Conservation (phyloP, 352 stramenopile species). For the Phytophthora ohioensis region DNA sequence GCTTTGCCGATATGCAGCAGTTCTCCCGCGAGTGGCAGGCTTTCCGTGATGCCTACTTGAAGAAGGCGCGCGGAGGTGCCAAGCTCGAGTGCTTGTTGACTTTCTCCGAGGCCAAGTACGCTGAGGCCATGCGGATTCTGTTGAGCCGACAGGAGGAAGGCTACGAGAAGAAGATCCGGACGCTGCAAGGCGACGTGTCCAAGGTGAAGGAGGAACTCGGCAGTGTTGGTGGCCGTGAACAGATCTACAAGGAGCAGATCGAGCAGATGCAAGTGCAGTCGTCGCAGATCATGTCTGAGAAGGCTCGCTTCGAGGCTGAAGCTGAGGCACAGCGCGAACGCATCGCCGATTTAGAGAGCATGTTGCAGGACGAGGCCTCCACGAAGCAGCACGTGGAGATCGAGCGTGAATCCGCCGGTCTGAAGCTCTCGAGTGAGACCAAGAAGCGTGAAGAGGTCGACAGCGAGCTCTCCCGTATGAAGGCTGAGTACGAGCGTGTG, state of each 20-base stretch:
- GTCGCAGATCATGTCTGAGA: conserved; percentile 81
- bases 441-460: conserved; percentile 69
- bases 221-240: conserved; percentile 77
- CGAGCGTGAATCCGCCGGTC: conserved; percentile 76
- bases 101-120: conserved; percentile 84
- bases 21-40: conserved; percentile 75
- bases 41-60: conserved; percentile 81
- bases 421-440: conserved; percentile 68
- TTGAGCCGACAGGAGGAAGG: conserved; percentile 85
- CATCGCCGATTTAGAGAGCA: conserved; percentile 71
- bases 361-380: conserved; percentile 67
- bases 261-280: conserved; percentile 83
- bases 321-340: conserved; percentile 72
- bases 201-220: conserved; percentile 88
- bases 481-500: conserved; percentile 74
- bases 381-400: conserved; percentile 80
- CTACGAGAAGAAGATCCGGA: conserved; percentile 88
- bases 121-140: conserved; percentile 85
- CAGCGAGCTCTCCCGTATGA: conserved; percentile 68
- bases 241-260: conserved; percentile 90
- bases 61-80: conserved; percentile 71
- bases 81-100: conserved; percentile 80
- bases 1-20: conserved; percentile 83
- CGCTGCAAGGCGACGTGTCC: conserved; percentile 72
- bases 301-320: conserved; percentile 73